phyloP scores from a whole-genome alignment of 495 filamentous ascomycete genomes.

The Trichocladium uniseriatum region DNA sequence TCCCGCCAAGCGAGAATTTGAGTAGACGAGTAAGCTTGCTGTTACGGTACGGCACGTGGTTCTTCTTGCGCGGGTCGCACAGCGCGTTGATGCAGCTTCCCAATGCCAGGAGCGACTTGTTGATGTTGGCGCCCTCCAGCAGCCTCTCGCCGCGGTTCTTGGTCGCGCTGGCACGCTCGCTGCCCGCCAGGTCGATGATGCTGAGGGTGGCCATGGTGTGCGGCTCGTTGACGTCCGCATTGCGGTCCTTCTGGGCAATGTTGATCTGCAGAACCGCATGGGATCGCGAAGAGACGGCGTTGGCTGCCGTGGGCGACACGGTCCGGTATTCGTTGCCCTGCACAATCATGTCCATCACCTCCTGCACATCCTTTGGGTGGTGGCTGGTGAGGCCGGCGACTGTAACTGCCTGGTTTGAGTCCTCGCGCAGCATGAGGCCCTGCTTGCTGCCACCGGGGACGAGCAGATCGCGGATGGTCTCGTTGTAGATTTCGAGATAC shows the following conservation, averaged over 20 bases:
- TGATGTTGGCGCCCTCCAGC: slow-evolving; percentile 96
- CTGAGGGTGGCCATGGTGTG: slow-evolving; percentile 96
- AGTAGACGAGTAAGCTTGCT: slow-evolving; percentile 93
- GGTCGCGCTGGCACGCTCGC: slow-evolving; percentile 91
- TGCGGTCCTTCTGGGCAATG: slow-evolving; percentile 84
- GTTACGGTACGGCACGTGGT: slow-evolving; percentile 95
- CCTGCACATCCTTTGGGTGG: slow-evolving; percentile 69
- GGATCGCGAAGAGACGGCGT: slow-evolving; percentile 94
- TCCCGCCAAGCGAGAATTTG: slow-evolving; percentile 95
- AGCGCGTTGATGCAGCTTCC: slow-evolving; percentile 99
- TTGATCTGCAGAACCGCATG: slow-evolving; percentile 99
- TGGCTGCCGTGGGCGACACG: slow-evolving; percentile 94
- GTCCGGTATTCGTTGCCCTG: slow-evolving; percentile 89
- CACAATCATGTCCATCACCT: slow-evolving; percentile 99
- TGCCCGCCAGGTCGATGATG: slow-evolving; percentile 95
- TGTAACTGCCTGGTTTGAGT: slow-evolving; percentile 85
- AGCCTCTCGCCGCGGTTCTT: slow-evolving; percentile 92
- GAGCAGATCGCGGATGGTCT: slow-evolving; percentile 92
- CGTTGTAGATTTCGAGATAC: slow-evolving; percentile 98
- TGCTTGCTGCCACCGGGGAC: slow-evolving; percentile 78
- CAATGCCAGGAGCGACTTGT: slow-evolving; percentile 90
- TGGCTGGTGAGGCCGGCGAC: slow-evolving; percentile 90
- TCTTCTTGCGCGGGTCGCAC: slow-evolving; percentile 84
- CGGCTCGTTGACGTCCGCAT: slow-evolving; percentile 86
- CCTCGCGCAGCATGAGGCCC: slow-evolving; percentile 88